Percentiles rank a stretch among this genome's conserved stretches.
phyloP scores from a whole-genome alignment of 352 stramenopile species.

The Globisporangium nunn region DNA sequence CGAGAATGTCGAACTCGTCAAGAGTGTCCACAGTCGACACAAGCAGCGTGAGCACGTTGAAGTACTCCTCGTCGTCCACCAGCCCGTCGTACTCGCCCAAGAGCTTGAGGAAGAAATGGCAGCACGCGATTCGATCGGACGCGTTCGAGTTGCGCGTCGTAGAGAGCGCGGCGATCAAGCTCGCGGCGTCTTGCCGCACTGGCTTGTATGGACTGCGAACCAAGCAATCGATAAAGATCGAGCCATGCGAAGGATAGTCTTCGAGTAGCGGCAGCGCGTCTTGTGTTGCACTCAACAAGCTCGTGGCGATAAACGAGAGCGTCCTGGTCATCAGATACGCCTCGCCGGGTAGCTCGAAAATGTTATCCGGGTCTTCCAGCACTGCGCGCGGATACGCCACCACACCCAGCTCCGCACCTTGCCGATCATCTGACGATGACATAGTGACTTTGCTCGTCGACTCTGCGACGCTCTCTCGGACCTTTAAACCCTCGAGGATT shows the following conservation, averaged over 20 bases:
- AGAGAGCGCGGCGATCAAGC: conserved; percentile 32
- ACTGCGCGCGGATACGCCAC: conserved; percentile 27
- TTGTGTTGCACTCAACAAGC: conserved; percentile 19
- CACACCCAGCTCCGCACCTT: conserved; percentile 17
- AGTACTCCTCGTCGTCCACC: conserved; percentile 52
- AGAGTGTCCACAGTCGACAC: conserved; percentile 38
- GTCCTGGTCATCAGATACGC: conserved; percentile 50
- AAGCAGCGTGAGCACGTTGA: conserved; percentile 53
- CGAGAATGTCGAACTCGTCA: conserved; percentile 34
- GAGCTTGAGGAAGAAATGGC: conserved; percentile 37
- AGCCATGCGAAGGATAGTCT: conserved; percentile 25
- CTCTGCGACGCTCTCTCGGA: conserved; percentile 9
- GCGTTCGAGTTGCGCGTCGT: conserved; percentile 35
- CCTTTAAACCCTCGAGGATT: conserved; percentile 28
- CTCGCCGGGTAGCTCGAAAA: conserved; percentile 35
- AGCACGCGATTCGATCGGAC: conserved; percentile 38
- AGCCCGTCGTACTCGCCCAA: conserved; percentile 37
- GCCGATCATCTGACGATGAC: not conserved
- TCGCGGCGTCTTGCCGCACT: conserved; percentile 41
- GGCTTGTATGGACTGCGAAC: conserved; percentile 37
- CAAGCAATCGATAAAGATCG: conserved; percentile 38
- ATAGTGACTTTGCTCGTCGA: too few species aligned
- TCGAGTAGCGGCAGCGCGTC: conserved; percentile 29
- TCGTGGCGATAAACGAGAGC: conserved; percentile 45
- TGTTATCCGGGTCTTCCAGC: conserved; percentile 42